Conservation (phyloP, 148 eudicot genomes). For the Diospyros lotus region DNA sequence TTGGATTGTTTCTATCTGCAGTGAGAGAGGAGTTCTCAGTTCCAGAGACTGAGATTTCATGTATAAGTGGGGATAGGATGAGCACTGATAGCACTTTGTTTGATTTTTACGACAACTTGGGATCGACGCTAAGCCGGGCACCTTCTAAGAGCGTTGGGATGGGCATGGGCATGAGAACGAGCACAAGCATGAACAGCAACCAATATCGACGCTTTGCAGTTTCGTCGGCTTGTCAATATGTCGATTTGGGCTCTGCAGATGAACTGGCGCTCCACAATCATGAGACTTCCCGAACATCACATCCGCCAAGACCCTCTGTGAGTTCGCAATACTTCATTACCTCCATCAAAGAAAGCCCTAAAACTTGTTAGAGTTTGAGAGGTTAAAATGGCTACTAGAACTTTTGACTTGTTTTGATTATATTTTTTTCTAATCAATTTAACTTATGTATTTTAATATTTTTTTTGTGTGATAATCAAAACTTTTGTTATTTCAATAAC, state of each 20-base stretch:
- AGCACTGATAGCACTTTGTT: constrained; percentile 16
- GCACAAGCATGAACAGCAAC: neutral
- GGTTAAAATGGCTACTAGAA: too few species aligned
- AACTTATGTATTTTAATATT: too few species aligned
- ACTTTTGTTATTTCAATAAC: too few species aligned
- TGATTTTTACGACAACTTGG: constrained; percentile 11
- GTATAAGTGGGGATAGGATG: constrained; percentile 4
- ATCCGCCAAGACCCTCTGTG: neutral
- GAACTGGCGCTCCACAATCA: neutral
- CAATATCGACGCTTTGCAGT: neutral
- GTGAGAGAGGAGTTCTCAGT: constrained; percentile 12
- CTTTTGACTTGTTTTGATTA: too few species aligned
- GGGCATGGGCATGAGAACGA: neutral
- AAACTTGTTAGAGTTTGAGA: neutral
- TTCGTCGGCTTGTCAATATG: neutral
- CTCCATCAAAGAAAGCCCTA: neutral
- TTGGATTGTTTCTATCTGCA: neutral
- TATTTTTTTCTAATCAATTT: too few species aligned
- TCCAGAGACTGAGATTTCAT: constrained; percentile 13
- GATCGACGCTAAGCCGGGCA: neutral
- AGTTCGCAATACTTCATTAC: neutral
- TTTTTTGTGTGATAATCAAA: too few species aligned
- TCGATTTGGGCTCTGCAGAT: neutral
- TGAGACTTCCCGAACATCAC: neutral
- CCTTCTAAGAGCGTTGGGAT: neutral